Evolutionary conservation across 1,139 yeast genomes (phyloP).

Genomic region (Geotrichum restrictum): DNA sequence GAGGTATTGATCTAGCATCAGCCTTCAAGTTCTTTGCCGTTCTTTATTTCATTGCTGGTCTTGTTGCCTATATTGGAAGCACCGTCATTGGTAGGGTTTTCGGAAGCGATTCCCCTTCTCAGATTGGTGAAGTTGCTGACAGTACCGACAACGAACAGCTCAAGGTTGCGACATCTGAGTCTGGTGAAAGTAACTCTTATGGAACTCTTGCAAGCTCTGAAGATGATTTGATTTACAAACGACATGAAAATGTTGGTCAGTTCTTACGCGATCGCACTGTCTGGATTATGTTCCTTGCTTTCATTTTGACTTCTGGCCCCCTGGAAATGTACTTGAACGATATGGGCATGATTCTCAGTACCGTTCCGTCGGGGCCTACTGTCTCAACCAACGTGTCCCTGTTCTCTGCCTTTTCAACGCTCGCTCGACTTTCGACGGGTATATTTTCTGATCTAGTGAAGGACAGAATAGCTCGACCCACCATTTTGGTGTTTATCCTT

Average conservation of each 20-base stretch:
- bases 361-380: slow-evolving; percentile 34
- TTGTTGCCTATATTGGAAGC: slow-evolving; percentile 29
- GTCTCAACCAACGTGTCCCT: slow-evolving; percentile 51
- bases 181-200: background rate
- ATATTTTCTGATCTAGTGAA: slow-evolving; percentile 52
- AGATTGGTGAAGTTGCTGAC: too few relatives aligned
- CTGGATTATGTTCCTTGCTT: slow-evolving; percentile 58
- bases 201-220: slow-evolving; percentile 10
- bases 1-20: slow-evolving; percentile 46
- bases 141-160: background rate
- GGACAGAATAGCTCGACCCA: slow-evolving; percentile 32
- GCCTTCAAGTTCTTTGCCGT: slow-evolving; percentile 59
- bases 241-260: slow-evolving; percentile 21
- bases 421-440: slow-evolving; percentile 66
- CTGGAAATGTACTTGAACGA: slow-evolving; percentile 83
- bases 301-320: slow-evolving; percentile 75
- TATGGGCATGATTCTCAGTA: slow-evolving; percentile 56
- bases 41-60: slow-evolving; percentile 37
- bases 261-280: slow-evolving; percentile 64
- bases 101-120: slow-evolving; percentile 18
- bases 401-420: slow-evolving; percentile 55
- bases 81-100: slow-evolving; percentile 13
- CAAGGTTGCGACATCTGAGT: background rate
- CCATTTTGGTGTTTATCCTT: slow-evolving; percentile 30
- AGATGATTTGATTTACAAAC: slow-evolving; percentile 15